These are phyloP conservation scores for Colletotrichum camelliae DNA, from an alignment of 2,329 filamentous ascomycete species.

Conservation along the genomic window DNA sequence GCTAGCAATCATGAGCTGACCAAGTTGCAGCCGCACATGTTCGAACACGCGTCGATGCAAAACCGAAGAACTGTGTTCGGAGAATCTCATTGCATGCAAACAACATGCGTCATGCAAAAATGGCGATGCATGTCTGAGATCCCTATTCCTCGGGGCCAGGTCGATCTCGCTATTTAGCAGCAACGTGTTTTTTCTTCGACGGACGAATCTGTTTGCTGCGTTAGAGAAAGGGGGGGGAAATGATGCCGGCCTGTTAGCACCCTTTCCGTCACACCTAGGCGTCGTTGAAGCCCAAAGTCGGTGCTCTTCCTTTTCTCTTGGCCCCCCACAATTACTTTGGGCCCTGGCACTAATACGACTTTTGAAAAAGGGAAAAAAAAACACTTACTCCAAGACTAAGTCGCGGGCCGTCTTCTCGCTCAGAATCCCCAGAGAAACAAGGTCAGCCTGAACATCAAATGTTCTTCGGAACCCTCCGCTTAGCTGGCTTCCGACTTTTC, in stretches of 20 bases:
- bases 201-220: not conserved
- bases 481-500: conserved; percentile 17
- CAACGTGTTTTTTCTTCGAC: conserved; percentile 4
- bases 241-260: not conserved
- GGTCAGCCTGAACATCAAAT: conserved; percentile 11
- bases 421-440: conserved; percentile 10
- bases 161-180: conserved; percentile 15
- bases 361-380: not conserved
- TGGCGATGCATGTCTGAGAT: conserved; percentile 37
- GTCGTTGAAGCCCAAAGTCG: not conserved
- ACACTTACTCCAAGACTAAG: conserved; percentile 8
- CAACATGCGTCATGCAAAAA: conserved; percentile 46
- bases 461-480: conserved; percentile 12
- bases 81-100: conserved; percentile 33
- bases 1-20: conserved; percentile 42
- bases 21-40: conserved; percentile 41
- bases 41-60: conserved; percentile 44
- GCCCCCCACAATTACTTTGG: not conserved
- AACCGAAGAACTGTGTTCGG: conserved; percentile 3
- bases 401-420: conserved; percentile 6
- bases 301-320: not conserved
- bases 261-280: not conserved
- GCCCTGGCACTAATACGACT: not conserved
- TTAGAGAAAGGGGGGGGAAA: not conserved
- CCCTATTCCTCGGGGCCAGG: conserved; percentile 17